Base-by-base conservation (phyloP, 495 filamentous ascomycete genomes). In the Beverwykella pulmonaria region DNA sequence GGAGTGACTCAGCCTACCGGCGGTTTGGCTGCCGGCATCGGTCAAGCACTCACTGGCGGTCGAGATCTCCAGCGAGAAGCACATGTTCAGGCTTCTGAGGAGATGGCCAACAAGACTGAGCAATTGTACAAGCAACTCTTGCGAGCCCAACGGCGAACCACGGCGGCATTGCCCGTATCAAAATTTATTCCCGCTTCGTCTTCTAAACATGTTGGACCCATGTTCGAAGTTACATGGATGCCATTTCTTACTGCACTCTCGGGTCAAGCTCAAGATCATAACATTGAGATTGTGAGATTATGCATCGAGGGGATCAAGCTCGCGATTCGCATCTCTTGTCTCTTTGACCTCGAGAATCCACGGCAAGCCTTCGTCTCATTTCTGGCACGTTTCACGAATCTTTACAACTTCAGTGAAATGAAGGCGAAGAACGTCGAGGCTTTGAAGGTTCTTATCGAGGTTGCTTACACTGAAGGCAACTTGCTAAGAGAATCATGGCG, bases 171-270 rank as follows among this genome's bases (percentile, higher is more conserved):
- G 17, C 84, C 84, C 6, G 81, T 87, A 27, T 84, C 85, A 1
- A 92, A 85, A 68, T 99, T 92, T 75, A 94, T 98, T 65, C 88
- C 91, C 14, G 94, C 95, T 0, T 91, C 91, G 0, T 97, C 92
- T 0, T 93, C 90, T 74, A 93, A 90, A 66, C 94, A 99, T 77
- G 89, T 96, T 54, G 94, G 94, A 0, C 92, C 94, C 2, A 99
- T 99, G 93, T 99, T 99, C 69, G 93, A 98, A 68, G 93, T 96
- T 17, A 95, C 91, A 0, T 99, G 94, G 94, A 99, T 97, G 93
- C 94, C 93, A 20, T 96, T 97, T 78, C 88, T 98, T 73, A 97
- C 92, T 10, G 92, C 92, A 0, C 82, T 98, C 26, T 96, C 94
- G 2, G 92, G 90, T 27, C 87, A 92, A 62, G 92, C 92, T 77